Conservation (phyloP, 2,329 filamentous ascomycete species). For the Scytalidium lignicola region DNA sequence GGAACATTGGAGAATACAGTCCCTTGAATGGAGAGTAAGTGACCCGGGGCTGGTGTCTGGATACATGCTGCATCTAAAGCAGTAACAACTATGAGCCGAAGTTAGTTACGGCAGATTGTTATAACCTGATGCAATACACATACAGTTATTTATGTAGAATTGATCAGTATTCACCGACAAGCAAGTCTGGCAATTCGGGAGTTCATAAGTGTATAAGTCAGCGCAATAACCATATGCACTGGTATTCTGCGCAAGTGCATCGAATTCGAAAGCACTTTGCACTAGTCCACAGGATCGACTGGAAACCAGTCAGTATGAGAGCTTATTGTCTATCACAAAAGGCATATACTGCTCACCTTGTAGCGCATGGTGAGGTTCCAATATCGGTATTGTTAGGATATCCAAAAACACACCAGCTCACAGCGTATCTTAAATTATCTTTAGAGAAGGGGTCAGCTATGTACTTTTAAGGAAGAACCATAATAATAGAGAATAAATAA, state of each 20-base stretch:
- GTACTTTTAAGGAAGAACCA: background rate
- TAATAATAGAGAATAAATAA: background rate
- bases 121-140: slow-evolving; percentile 13
- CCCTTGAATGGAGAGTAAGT: slow-evolving; percentile 45
- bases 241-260: slow-evolving; percentile 41
- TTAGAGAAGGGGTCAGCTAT: background rate
- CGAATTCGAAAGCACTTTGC: slow-evolving; percentile 39
- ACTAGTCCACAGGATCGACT: slow-evolving; percentile 49
- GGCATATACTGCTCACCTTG: slow-evolving; percentile 37
- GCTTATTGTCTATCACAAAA: background rate
- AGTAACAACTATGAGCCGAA: slow-evolving; percentile 36
- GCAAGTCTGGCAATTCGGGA: slow-evolving; percentile 44
- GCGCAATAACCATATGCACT: slow-evolving; percentile 51
- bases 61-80: slow-evolving; percentile 52
- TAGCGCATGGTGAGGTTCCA: slow-evolving; percentile 41
- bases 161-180: slow-evolving; percentile 32
- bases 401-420: slow-evolving; percentile 52
- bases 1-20: slow-evolving; percentile 43
- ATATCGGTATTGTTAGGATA: slow-evolving; percentile 37
- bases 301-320: slow-evolving; percentile 4
- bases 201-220: slow-evolving; percentile 36
- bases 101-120: background rate
- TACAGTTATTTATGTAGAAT: slow-evolving; percentile 50
- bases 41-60: slow-evolving; percentile 43
- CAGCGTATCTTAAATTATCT: slow-evolving; percentile 55